Evolutionary conservation across 495 filamentous ascomycete genomes (phyloP).

Genomic region (Aspergillus sparsus): DNA sequence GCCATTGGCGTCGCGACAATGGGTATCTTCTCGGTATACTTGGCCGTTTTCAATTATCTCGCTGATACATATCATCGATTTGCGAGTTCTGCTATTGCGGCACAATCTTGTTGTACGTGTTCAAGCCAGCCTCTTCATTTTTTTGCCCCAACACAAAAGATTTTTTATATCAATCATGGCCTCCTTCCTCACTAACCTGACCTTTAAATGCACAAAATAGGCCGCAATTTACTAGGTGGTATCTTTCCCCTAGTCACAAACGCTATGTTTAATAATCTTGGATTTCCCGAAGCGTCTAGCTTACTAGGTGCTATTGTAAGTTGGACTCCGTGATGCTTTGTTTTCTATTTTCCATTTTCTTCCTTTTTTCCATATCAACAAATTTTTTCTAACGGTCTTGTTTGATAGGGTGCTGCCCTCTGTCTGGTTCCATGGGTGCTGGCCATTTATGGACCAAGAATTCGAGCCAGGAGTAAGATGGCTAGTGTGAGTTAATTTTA

Average conservation of each 20-base stretch:
- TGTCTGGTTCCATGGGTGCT: conserved; percentile 86
- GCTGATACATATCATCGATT: conserved; percentile 88
- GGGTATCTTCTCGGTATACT: conserved; percentile 86
- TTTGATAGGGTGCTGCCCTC: conserved; percentile 54
- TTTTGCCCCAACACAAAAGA: neutral
- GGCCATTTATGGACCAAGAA: conserved; percentile 75
- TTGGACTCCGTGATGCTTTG: neutral
- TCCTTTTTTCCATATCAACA: neutral
- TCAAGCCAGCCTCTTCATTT: neutral
- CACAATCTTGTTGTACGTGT: conserved; percentile 70
- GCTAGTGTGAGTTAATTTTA: conserved; percentile 50
- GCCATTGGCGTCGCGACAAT: conserved; percentile 75
- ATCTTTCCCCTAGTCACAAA: conserved; percentile 77
- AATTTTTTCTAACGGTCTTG: conserved; percentile 10
- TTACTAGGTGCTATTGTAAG: conserved; percentile 71
- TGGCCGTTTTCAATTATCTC: conserved; percentile 91
- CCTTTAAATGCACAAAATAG: conserved; percentile 16
- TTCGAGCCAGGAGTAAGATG: conserved; percentile 77
- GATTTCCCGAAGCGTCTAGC: conserved; percentile 70
- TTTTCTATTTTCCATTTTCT: neutral
- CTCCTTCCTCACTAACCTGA: neutral
- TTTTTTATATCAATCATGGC: neutral
- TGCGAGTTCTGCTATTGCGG: conserved; percentile 83
- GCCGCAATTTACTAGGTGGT: conserved; percentile 81
- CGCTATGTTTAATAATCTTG: conserved; percentile 70